These are phyloP conservation scores for Penicillium argentinense DNA, from an alignment of 495 filamentous ascomycete species.

Conservation along the genomic window DNA sequence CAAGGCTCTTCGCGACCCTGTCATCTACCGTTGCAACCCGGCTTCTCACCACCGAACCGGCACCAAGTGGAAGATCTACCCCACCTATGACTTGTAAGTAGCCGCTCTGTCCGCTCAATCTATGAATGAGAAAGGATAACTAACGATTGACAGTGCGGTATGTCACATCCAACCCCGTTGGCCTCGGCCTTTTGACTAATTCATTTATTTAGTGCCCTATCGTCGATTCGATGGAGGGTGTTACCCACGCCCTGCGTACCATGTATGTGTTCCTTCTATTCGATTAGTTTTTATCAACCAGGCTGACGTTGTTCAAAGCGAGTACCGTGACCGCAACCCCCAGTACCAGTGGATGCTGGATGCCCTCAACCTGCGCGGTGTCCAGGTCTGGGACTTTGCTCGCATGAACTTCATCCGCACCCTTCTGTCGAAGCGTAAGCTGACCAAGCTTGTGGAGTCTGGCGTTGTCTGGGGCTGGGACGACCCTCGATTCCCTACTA, in stretches of 20 bases:
- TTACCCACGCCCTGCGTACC: constrained; percentile 92
- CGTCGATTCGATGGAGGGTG: constrained; percentile 85
- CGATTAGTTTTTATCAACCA: background rate
- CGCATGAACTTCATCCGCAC: constrained; percentile 95
- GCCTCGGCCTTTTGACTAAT: too few species aligned
- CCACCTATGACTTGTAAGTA: constrained; percentile 97
- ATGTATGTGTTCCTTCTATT: constrained; percentile 41
- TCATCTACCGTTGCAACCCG: constrained; percentile 86
- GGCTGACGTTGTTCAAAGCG: constrained; percentile 29
- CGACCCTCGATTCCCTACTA: constrained; percentile 91
- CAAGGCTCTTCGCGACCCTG: constrained; percentile 86
- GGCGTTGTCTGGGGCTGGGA: constrained; percentile 92
- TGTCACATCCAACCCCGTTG: too few species aligned
- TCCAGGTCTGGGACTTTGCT: constrained; percentile 97
- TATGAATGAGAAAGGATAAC: too few species aligned
- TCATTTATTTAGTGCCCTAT: too few species aligned
- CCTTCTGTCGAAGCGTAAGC: constrained; percentile 89
- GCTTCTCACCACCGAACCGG: constrained; percentile 89
- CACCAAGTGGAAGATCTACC: constrained; percentile 89
- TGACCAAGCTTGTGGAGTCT: constrained; percentile 86
- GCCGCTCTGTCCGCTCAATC: too few species aligned
- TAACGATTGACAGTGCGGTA: too few species aligned
- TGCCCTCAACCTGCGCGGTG: constrained; percentile 77
- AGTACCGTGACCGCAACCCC: constrained; percentile 95
- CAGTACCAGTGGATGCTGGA: constrained; percentile 97